Conservation (phyloP, 441 rosid species). For the Pelargonium australe region DNA sequence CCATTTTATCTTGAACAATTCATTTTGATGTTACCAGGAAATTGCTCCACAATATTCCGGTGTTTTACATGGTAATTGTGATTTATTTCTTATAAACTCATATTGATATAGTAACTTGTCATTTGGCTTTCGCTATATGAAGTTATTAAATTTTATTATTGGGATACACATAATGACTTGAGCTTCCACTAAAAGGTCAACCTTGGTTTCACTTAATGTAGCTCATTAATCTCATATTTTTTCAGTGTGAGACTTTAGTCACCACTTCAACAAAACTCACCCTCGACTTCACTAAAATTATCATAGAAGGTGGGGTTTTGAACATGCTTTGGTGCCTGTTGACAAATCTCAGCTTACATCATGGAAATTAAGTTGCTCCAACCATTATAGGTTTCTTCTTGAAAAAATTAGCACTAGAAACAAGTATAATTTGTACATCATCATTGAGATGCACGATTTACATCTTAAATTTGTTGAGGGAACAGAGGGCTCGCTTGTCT, state of each 20-base stretch:
- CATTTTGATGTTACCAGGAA: constrained; percentile 48
- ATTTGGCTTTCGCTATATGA: too few relatives aligned
- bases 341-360: background rate
- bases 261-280: background rate
- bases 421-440: background rate
- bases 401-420: background rate
- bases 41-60: constrained; percentile 87
- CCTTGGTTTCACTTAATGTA: too few relatives aligned
- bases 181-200: too few relatives aligned
- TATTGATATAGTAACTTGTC: background rate
- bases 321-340: background rate
- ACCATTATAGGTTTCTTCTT: background rate
- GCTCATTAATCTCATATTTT: too few relatives aligned
- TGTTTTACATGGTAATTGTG: constrained; percentile 66
- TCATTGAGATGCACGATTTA: background rate
- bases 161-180: too few relatives aligned
- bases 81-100: constrained; percentile 8
- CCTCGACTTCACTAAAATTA: background rate
- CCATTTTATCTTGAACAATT: constrained; percentile 13
- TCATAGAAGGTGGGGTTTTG: background rate
- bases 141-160: too few relatives aligned
- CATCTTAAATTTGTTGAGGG: constrained; percentile 1
- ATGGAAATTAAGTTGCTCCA: background rate
- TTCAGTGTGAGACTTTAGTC: too few relatives aligned
- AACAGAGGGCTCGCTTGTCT: background rate